A percentile compares a stretch with the other conserved stretches of the same genome.
Conservation (phyloP, 2,329 filamentous ascomycete genomes). For the Fusarium sp. region DNA sequence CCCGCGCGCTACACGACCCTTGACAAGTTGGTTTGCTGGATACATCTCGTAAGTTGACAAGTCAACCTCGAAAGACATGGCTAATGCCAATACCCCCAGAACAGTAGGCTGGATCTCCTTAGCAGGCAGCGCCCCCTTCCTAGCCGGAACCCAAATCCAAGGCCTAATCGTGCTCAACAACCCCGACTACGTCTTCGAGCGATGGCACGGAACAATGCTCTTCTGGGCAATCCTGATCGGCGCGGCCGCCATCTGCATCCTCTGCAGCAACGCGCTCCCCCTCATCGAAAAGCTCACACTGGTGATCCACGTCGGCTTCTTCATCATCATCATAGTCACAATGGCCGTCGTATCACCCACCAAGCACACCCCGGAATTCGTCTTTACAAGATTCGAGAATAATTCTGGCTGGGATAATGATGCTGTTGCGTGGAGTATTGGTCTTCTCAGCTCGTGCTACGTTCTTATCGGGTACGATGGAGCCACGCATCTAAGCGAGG, state of each 20-base stretch:
- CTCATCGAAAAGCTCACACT: slow-evolving; percentile 26
- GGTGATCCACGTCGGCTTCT: slow-evolving; percentile 5
- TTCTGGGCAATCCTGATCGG: slow-evolving; percentile 27
- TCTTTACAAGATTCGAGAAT: slow-evolving; percentile 31
- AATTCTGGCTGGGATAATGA: slow-evolving; percentile 33
- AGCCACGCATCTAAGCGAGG: slow-evolving; percentile 34
- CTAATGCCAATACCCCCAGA: neutral
- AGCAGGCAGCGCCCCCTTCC: slow-evolving; percentile 28
- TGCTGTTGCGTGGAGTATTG: slow-evolving; percentile 34
- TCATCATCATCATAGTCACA: slow-evolving; percentile 20
- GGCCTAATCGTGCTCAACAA: slow-evolving; percentile 33
- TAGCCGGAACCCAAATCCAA: slow-evolving; percentile 32
- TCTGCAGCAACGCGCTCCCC: slow-evolving; percentile 23
- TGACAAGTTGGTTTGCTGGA: slow-evolving; percentile 30
- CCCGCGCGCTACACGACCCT: neutral
- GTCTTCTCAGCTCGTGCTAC: slow-evolving; percentile 36
- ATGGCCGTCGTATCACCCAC: slow-evolving; percentile 19
- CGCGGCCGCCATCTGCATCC: slow-evolving; percentile 6
- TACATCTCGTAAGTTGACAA: slow-evolving; percentile 24
- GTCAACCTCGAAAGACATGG: neutral
- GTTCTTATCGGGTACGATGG: slow-evolving; percentile 34
- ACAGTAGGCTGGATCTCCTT: slow-evolving; percentile 31
- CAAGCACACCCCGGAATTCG: slow-evolving; percentile 22
- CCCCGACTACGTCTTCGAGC: slow-evolving; percentile 26
- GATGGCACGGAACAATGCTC: slow-evolving; percentile 35